Evolutionary conservation across 306 rosid species (phyloP).

Genomic region (Acmispon strigosus): DNA sequence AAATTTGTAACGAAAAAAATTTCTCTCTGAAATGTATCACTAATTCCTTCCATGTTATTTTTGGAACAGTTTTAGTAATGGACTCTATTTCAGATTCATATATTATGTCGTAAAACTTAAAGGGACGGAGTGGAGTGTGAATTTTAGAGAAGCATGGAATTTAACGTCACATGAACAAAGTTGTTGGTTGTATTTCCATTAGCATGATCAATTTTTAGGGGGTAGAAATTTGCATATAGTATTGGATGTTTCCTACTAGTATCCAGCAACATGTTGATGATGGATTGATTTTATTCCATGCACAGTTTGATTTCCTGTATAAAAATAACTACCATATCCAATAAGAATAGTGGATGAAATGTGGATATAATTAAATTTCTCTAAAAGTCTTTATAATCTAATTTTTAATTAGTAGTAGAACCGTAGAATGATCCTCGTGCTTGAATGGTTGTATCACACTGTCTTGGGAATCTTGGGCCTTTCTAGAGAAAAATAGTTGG

Average conservation of each 20-base stretch:
- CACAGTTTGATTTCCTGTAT: neutral
- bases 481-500: slow-evolving; percentile 18
- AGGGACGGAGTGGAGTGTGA: too few relatives aligned
- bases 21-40: too few relatives aligned
- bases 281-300: neutral
- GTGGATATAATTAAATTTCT: slow-evolving; percentile 15
- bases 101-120: too few relatives aligned
- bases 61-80: too few relatives aligned
- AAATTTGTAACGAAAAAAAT: too few relatives aligned
- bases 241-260: neutral
- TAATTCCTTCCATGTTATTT: too few relatives aligned
- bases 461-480: slow-evolving; percentile 15
- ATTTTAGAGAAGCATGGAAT: too few relatives aligned
- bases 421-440: slow-evolving; percentile 10
- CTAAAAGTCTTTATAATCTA: neutral
- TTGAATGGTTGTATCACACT: slow-evolving; percentile 7
- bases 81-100: too few relatives aligned
- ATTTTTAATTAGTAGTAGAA: neutral
- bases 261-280: neutral
- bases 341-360: neutral
- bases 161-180: too few relatives aligned
- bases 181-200: neutral
- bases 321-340: neutral
- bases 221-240: neutral
- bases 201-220: neutral